These are phyloP conservation scores for Steccherinum ochraceum DNA, from an alignment of 768 basidiomycete species.

Conservation along the genomic window DNA sequence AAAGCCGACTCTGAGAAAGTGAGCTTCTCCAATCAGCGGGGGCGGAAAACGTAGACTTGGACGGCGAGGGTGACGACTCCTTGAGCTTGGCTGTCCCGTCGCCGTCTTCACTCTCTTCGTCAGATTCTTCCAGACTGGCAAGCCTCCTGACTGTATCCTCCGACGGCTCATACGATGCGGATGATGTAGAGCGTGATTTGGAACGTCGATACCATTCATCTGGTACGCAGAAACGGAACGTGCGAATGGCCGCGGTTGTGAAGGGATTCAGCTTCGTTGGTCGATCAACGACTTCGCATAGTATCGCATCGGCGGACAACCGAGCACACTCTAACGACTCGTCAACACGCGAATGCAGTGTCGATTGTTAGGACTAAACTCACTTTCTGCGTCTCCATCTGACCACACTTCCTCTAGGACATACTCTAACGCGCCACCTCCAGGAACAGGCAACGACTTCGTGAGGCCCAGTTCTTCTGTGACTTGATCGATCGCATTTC, in stretches of 20 bases:
- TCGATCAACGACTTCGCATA: constrained; percentile 38
- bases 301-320: constrained; percentile 34
- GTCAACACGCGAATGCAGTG: not conserved
- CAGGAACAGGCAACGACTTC: constrained; percentile 59
- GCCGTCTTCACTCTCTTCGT: constrained; percentile 35
- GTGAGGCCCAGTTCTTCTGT: constrained; percentile 63
- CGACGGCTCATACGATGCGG: constrained; percentile 41
- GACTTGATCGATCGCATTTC: constrained; percentile 46
- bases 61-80: constrained; percentile 24
- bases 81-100: constrained; percentile 61
- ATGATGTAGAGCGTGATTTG: constrained; percentile 38
- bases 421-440: constrained; percentile 66
- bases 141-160: constrained; percentile 44
- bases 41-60: not conserved
- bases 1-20: constrained; percentile 52
- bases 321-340: constrained; percentile 33
- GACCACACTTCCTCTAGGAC: constrained; percentile 64
- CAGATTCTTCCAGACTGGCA: constrained; percentile 42
- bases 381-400: constrained; percentile 49
- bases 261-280: constrained; percentile 21
- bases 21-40: constrained; percentile 43
- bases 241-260: constrained; percentile 24
- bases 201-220: constrained; percentile 77
- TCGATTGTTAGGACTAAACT: constrained; percentile 15
- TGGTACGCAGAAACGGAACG: constrained; percentile 62